A percentile compares a stretch with the other conserved stretches of the same genome.
phyloP scores from a whole-genome alignment of 1,284 basidiomycete genomes.

The Leucoagaricus sp. region DNA sequence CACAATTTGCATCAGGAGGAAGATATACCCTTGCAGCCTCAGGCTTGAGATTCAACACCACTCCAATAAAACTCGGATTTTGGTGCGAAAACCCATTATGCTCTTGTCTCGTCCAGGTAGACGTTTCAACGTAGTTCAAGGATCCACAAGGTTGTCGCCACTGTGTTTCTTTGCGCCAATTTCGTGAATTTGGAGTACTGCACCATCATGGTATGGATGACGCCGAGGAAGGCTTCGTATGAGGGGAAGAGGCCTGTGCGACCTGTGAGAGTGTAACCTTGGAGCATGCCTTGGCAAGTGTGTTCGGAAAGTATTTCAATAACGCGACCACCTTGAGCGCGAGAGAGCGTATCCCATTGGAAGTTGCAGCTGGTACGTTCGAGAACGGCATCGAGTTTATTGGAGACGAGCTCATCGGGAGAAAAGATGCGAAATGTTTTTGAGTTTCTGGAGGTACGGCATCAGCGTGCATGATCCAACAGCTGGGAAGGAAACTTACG shows the following conservation, averaged over 20 bases:
- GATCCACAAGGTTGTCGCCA: conserved; percentile 78
- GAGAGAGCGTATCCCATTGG: conserved; percentile 76
- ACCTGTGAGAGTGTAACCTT: conserved; percentile 84
- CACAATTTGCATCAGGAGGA: conserved; percentile 88
- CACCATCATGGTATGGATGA: conserved; percentile 67
- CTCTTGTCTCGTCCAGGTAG: conserved; percentile 84
- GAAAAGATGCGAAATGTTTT: conserved; percentile 84
- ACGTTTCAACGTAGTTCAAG: conserved; percentile 86
- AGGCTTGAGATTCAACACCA: conserved; percentile 77
- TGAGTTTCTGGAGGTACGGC: conserved; percentile 54
- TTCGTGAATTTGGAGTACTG: conserved; percentile 85
- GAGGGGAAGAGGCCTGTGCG: conserved; percentile 85
- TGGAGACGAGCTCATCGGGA: conserved; percentile 89
- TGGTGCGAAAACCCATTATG: conserved; percentile 84
- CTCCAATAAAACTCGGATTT: conserved; percentile 85
- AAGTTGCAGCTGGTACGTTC: conserved; percentile 70
- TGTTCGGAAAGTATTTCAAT: conserved; percentile 90
- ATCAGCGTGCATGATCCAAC: background rate
- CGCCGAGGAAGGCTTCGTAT: conserved; percentile 87
- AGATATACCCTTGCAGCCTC: conserved; percentile 80
- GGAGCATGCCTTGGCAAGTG: conserved; percentile 85
- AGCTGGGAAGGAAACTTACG: conserved; percentile 36
- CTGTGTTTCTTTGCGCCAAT: conserved; percentile 70
- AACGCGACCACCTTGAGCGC: conserved; percentile 73
- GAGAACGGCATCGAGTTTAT: conserved; percentile 84